phyloP scores from a whole-genome alignment of 2,329 filamentous ascomycete species.

The Rutstroemia sp. region DNA sequence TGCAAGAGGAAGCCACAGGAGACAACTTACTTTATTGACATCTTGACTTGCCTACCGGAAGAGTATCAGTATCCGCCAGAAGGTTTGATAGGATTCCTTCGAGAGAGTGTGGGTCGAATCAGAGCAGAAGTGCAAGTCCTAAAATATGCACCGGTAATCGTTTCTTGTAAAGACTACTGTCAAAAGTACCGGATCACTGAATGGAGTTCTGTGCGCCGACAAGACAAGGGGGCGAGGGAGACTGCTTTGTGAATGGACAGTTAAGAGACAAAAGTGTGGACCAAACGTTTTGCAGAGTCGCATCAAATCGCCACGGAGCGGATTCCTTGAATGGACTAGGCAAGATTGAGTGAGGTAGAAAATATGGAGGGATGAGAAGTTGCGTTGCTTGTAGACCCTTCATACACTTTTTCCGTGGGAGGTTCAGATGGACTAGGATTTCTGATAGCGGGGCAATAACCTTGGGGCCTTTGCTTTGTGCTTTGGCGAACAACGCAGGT shows the following conservation, averaged over 20 bases:
- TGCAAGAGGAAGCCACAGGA: slow-evolving; percentile 1
- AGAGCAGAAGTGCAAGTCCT: background rate
- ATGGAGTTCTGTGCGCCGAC: background rate
- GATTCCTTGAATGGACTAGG: background rate
- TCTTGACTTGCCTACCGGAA: slow-evolving; percentile 9
- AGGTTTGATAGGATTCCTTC: slow-evolving; percentile 7
- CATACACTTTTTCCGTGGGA: too few relatives aligned
- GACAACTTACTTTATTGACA: slow-evolving; percentile 12
- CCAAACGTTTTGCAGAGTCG: background rate
- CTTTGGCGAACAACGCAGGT: background rate
- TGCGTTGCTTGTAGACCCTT: background rate
- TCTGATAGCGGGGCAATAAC: background rate
- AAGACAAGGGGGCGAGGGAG: background rate
- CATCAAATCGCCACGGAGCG: background rate
- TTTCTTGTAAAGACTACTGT: background rate
- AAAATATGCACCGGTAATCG: slow-evolving; percentile 1
- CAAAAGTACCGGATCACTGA: background rate
- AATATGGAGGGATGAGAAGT: background rate
- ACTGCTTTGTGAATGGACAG: background rate
- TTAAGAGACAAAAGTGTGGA: background rate
- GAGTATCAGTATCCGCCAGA: slow-evolving; percentile 3
- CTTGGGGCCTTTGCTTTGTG: background rate
- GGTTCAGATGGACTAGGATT: too few relatives aligned
- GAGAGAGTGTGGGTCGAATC: slow-evolving; percentile 5
- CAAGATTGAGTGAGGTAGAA: background rate